Evolutionary conservation across 1,284 basidiomycete genomes (phyloP), one percentile per base, ranked within the genome.

Genomic region (Sanghuangporus sanghuang): DNA sequence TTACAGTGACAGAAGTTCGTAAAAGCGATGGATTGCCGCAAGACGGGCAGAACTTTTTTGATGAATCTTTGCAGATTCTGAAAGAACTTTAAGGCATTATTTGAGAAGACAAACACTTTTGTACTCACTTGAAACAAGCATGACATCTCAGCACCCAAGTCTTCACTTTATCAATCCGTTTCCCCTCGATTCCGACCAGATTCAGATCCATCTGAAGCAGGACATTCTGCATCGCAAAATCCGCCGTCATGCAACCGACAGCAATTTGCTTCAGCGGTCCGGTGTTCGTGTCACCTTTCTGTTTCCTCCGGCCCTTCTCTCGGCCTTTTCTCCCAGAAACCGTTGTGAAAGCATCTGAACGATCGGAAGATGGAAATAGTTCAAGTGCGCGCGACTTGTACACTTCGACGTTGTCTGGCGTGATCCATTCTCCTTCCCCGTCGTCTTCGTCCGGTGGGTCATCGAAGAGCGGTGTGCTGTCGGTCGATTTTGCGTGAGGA

Each of bases 201-300:
- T 89, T 90, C 62, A 99, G 77, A 0, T 93, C 92, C 92, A 99
- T 97, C 73, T 98, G 96, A 60, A 99, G 77, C 64, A 98, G 77
- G 12, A 99, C 95, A 72, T 99, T 99, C 77, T 99, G 97, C 85
- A 99, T 97, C 14, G 97, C 97, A 76, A 95, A 99, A 83, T 99
- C 97, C 44, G 93, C 93, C 1, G 97, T 99, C 92, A 99, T 95
- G 73, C 95, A 96, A 16, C 93, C 95, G 1, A 86, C 87, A 62
- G 78, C 78, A 61, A 92, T 77, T 9, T 74, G 68, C 63, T 83
- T 78, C 67, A 73, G 73, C 23, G 66, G 9, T 57, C 63, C n/a
- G 57, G 63, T 44, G 40, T 40, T 38, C 14, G 27, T 53, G 1
- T 16, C 44, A 21, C 39, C 42, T 18, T 61, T 38, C 21, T 18